These are phyloP conservation scores for Balamuthia mandrillaris DNA, from an alignment of 208 protist species.

Conservation along the genomic window DNA sequence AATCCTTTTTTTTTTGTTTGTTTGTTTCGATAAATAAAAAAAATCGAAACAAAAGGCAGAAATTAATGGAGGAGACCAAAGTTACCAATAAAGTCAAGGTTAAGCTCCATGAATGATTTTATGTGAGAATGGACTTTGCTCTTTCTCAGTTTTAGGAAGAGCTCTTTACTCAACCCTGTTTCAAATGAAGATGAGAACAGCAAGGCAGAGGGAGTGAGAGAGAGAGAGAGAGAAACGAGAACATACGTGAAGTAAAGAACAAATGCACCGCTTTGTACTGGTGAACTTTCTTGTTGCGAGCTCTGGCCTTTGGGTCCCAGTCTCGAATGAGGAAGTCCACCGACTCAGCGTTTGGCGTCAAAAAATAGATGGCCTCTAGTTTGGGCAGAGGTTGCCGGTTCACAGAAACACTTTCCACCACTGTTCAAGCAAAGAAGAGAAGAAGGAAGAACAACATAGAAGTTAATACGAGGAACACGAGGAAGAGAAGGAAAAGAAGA, in stretches of 20 bases:
- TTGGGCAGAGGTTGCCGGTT: background rate
- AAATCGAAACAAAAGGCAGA: background rate
- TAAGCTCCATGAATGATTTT: background rate
- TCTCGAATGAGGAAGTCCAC: background rate
- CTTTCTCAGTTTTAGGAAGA: background rate
- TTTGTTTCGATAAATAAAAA: background rate
- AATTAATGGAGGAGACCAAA: background rate
- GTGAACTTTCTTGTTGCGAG: background rate
- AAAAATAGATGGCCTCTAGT: conserved; percentile 4
- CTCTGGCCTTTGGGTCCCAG: background rate
- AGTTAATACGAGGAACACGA: background rate
- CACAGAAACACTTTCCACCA: background rate
- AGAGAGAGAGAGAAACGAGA: background rate
- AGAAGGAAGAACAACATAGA: background rate
- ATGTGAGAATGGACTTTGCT: background rate
- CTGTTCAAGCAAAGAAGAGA: background rate
- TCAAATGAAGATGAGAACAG: background rate
- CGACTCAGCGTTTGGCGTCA: background rate
- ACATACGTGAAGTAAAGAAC: background rate
- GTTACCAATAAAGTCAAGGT: background rate
- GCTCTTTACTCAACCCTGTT: background rate
- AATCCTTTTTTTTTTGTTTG: background rate
- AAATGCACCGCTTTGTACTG: background rate
- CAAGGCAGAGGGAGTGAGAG: background rate
- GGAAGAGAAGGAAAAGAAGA: background rate